phyloP scores from a whole-genome alignment of 345 rosid genomes.

The Cardamine occulta region DNA sequence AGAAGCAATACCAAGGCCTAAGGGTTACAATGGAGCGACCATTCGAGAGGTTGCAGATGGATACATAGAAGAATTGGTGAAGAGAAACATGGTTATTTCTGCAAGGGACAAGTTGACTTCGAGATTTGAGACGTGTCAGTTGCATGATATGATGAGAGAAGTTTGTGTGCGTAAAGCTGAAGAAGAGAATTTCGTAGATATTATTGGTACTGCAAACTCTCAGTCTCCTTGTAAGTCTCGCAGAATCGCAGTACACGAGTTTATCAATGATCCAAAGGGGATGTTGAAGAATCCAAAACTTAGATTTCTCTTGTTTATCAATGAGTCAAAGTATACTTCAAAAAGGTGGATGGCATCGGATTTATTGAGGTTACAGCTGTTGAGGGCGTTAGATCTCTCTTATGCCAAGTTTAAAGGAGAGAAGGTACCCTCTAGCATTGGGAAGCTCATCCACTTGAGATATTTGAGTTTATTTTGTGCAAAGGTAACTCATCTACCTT shows the following conservation, averaged over 20 bases:
- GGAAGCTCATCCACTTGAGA: conserved; percentile 41
- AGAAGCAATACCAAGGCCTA: conserved; percentile 36
- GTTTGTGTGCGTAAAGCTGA: conserved; percentile 27
- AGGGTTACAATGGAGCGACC: background rate
- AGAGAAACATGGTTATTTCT: conserved; percentile 46
- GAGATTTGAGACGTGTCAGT: conserved; percentile 4
- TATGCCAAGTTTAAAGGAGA: background rate
- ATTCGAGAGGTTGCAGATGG: conserved; percentile 29
- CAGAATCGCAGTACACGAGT: background rate
- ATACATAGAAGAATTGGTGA: conserved; percentile 41
- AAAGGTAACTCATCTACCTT: background rate
- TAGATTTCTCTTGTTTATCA: background rate
- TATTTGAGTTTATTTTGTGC: background rate
- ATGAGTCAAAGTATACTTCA: no score
- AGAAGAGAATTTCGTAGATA: conserved; percentile 27
- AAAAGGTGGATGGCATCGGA: background rate
- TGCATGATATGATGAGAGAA: conserved; percentile 43
- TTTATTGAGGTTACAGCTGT: conserved; percentile 12
- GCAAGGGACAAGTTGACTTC: background rate
- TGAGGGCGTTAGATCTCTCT: conserved; percentile 42
- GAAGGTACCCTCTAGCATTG: conserved; percentile 32
- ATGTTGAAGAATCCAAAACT: background rate
- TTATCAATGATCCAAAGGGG: background rate
- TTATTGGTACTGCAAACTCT: background rate
- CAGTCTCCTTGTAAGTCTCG: conserved; percentile 20